These are phyloP conservation scores for Pseudisothecium myosuroides DNA, from an alignment of 225 moss, liverwort and hornwort species.

Conservation along the genomic window DNA sequence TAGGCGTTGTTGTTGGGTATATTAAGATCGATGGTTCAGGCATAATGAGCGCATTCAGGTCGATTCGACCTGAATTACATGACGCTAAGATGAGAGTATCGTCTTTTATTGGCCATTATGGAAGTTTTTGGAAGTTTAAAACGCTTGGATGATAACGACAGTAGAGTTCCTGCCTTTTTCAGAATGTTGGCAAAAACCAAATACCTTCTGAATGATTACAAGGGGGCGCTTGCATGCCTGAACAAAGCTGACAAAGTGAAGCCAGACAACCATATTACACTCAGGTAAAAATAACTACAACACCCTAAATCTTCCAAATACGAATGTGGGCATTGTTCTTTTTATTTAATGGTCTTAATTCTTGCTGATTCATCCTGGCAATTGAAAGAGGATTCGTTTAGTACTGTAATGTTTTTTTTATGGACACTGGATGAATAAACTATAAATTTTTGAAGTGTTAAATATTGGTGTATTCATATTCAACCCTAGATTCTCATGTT, in stretches of 20 bases:
- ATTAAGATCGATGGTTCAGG: background rate
- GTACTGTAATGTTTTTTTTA: background rate
- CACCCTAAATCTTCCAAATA: background rate
- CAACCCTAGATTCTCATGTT: background rate
- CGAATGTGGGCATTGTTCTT: too few species aligned
- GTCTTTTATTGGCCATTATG: background rate
- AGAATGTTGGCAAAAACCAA: slow-evolving; percentile 30
- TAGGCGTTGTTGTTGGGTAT: background rate
- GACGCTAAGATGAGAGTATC: background rate
- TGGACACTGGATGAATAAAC: background rate
- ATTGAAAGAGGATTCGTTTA: background rate
- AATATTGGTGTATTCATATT: background rate
- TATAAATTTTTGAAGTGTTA: background rate
- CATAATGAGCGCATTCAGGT: background rate
- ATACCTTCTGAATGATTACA: slow-evolving; percentile 27
- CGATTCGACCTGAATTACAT: too few species aligned
- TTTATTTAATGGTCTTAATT: background rate
- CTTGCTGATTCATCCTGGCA: background rate
- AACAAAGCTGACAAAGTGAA: slow-evolving; percentile 34
- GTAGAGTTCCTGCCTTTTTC: background rate
- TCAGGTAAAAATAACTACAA: background rate
- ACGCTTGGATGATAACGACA: too few species aligned
- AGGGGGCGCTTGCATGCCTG: slow-evolving; percentile 18
- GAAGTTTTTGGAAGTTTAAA: background rate
- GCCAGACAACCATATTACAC: slow-evolving; percentile 28